Percentiles rank a stretch among this genome's conserved stretches.
phyloP scores from a whole-genome alignment of 2,329 filamentous ascomycete species.

The Diaporthe velutina region DNA sequence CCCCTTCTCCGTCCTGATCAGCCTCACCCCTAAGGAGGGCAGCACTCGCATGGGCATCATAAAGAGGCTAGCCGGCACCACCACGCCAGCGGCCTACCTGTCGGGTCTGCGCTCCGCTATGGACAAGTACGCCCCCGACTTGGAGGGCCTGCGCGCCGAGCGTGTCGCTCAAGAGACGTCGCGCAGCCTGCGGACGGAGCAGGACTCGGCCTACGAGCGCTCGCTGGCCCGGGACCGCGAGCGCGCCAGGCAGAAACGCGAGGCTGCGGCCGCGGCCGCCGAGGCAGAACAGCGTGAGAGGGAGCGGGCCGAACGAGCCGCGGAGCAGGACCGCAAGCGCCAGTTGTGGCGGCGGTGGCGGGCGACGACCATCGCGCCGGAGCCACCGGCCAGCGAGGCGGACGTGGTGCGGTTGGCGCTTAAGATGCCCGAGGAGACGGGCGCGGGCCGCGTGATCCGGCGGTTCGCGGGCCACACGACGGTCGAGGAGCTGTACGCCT shows the following conservation, averaged over 20 bases:
- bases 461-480: conserved; percentile 77
- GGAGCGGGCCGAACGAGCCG: conserved; percentile 73
- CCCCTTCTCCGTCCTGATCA: conserved; percentile 88
- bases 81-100: conserved; percentile 78
- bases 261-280: conserved; percentile 79
- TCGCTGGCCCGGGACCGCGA: conserved; percentile 90
- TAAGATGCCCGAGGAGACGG: conserved; percentile 70
- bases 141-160: conserved; percentile 81
- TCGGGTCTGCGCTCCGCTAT: conserved; percentile 81
- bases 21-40: conserved; percentile 87
- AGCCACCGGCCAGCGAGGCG: conserved; percentile 74
- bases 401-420: conserved; percentile 80
- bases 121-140: conserved; percentile 79
- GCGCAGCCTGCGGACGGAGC: conserved; percentile 85
- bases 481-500: conserved; percentile 93
- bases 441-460: conserved; percentile 81
- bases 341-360: conserved; percentile 87
- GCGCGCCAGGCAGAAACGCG: conserved; percentile 79
- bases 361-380: conserved; percentile 72
- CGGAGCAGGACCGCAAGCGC: conserved; percentile 56
- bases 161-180: conserved; percentile 84
- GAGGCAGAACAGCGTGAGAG: conserved; percentile 73
- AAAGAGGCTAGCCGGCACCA: conserved; percentile 80
- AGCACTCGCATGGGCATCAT: conserved; percentile 92
- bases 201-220: conserved; percentile 94